Conservation (phyloP, 306 rosid genomes). For the Ormosia semicastrata region DNA sequence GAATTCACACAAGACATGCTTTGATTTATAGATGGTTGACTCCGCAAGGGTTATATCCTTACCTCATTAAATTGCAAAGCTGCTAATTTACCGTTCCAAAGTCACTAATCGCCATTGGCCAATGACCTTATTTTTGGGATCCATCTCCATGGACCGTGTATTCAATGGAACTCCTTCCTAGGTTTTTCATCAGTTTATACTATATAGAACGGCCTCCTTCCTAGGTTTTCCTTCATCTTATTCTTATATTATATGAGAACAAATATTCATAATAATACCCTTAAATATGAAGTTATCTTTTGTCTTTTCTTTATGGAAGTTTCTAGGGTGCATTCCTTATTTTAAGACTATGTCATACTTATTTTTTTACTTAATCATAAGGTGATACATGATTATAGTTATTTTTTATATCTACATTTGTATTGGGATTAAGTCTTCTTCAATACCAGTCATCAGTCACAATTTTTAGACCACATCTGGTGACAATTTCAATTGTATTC, state of each 20-base stretch:
- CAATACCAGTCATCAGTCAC: background rate
- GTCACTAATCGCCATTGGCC: background rate
- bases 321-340: no score
- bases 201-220: background rate
- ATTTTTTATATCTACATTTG: background rate
- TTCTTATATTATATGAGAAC: no score
- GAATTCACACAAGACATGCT: background rate
- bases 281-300: no score
- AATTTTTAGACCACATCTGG: background rate
- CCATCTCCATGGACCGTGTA: background rate
- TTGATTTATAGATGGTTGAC: background rate
- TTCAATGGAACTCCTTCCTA: background rate
- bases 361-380: no score
- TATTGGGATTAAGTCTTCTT: background rate
- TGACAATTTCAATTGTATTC: background rate
- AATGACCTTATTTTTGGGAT: background rate
- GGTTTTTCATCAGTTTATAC: background rate
- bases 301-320: no score
- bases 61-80: background rate
- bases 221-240: background rate
- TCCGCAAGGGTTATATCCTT: background rate
- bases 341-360: no score
- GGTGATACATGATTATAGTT: background rate
- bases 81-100: background rate
- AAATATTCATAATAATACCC: no score